phyloP scores from a whole-genome alignment of 2,329 filamentous ascomycete genomes.

The Colletotrichum spaethianum region DNA sequence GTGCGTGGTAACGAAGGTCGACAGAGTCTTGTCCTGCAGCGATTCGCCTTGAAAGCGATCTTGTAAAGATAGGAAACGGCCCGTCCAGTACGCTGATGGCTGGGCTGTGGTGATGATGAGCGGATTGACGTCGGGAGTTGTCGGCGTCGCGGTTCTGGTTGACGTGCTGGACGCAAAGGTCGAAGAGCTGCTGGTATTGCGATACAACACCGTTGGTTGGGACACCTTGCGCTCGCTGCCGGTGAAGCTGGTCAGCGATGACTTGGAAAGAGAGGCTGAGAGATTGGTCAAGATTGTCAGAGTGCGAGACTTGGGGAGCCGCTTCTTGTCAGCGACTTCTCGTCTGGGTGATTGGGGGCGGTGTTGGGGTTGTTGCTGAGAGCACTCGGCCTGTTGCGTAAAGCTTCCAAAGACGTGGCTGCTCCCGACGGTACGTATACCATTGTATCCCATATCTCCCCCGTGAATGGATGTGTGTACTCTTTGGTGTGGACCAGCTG shows the following conservation, averaged over 20 bases:
- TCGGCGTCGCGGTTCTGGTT: constrained; percentile 20
- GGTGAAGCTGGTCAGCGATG: constrained; percentile 27
- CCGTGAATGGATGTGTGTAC: background rate
- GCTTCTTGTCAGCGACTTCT: constrained; percentile 22
- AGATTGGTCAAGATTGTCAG: constrained; percentile 61
- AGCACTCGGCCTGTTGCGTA: constrained; percentile 30
- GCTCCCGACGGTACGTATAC: background rate
- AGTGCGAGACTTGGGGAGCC: constrained; percentile 61
- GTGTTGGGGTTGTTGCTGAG: constrained; percentile 30
- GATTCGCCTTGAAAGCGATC: constrained; percentile 65
- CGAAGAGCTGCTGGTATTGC: constrained; percentile 38
- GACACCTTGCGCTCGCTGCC: constrained; percentile 31
- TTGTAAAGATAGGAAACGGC: constrained; percentile 70
- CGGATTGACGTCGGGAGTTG: constrained; percentile 14
- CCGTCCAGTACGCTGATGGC: constrained; percentile 71
- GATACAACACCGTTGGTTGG: constrained; percentile 15
- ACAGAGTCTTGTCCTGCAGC: constrained; percentile 28
- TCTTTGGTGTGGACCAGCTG: constrained; percentile 32
- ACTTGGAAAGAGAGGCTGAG: constrained; percentile 60
- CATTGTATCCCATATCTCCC: background rate
- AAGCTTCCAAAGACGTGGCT: background rate
- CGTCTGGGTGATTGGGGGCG: background rate
- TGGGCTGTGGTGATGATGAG: constrained; percentile 58
- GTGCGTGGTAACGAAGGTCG: constrained; percentile 25
- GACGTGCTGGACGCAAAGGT: constrained; percentile 28